Base-by-base conservation (phyloP, 176 grass and related monocot species). In the Microstegium vimineum region DNA sequence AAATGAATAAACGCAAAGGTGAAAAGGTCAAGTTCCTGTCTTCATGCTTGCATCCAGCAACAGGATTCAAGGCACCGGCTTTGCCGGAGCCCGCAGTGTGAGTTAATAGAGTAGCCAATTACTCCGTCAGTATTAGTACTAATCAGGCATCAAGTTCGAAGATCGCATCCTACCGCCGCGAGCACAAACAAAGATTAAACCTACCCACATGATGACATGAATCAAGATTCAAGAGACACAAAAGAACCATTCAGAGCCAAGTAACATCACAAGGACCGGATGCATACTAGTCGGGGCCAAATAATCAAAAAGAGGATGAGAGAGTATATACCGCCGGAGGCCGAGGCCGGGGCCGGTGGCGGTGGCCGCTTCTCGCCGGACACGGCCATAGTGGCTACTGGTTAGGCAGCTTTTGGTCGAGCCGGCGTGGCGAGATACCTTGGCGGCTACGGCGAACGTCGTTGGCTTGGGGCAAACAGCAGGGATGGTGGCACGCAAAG, bases 281-380 rank as follows among this genome's bases (percentile, higher is more conserved):
- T 18, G 28, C 6, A 23, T 18, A 14, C 38, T 30, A 49, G 27
- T 57, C 2, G 41, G 1, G 3, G 27, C 7, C 41, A 15, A 40
- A 5, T 17, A 28, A 34, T 51, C 31, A 8, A 17, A 13, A 26
- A n/a, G n/a, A n/a, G n/a, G n/a, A 46, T 22, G 36, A 34, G n/a
- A 51, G 74, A 28, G 61, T 2, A 40, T 28, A 62, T 77, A 85
- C 73, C 78, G 26, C 35, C 8, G 66, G 78, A 90, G 26, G 57
- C 11, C n/a, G 57, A 7, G 6, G 43, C 27, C 12, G 23, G 22
- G 1, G 41, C 8, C 71, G 56, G 83, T 17, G 22, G 37, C n/a
- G 65, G 78, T 65, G 34, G 78, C 11, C 26, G 82, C 27, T 82
- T 86, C 11, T 13, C 66, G 73, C 72, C 65, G 35, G 83, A 10